Percentiles rank a stretch among this genome's conserved stretches.
Evolutionary conservation across 2,329 filamentous ascomycete genomes (phyloP).

Genomic region (Cytospora schulzeri): DNA sequence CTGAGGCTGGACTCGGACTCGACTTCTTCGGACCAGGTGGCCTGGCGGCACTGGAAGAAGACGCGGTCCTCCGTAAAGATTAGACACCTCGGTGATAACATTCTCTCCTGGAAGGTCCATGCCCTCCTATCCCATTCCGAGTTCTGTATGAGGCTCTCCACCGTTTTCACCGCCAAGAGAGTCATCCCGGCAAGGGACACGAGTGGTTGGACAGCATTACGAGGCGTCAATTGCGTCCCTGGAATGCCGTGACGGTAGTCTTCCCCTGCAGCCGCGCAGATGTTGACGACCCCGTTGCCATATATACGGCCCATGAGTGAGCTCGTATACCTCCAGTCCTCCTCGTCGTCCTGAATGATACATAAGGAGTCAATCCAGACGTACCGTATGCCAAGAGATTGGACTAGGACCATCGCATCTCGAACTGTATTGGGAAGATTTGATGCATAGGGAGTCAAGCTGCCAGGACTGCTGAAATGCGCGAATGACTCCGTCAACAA

Average conservation of each 20-base stretch:
- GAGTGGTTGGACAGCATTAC: not conserved
- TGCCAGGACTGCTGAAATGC: not conserved
- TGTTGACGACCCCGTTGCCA: conserved; percentile 1
- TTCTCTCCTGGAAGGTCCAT: conserved; percentile 5
- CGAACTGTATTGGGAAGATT: not conserved
- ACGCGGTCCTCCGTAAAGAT: conserved; percentile 3
- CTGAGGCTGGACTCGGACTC: conserved; percentile 1
- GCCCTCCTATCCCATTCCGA: not conserved
- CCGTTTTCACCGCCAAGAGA: not conserved
- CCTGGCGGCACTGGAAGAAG: conserved; percentile 7
- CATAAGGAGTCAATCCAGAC: conserved; percentile 1
- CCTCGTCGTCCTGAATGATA: not conserved
- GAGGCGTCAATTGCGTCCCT: not conserved
- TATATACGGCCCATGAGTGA: not conserved
- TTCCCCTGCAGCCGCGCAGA: conserved; percentile 4
- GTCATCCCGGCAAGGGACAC: not conserved
- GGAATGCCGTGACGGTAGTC: not conserved
- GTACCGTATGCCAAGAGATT: not conserved
- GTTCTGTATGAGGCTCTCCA: not conserved
- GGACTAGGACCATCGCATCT: conserved; percentile 6
- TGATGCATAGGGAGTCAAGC: not conserved
- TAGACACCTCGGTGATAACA: not conserved
- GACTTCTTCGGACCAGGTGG: conserved; percentile 14
- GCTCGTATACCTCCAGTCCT: not conserved
- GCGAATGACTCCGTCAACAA: not conserved